Conservation (phyloP, 1,284 basidiomycete genomes). For the Xerocomus minutiporus region DNA sequence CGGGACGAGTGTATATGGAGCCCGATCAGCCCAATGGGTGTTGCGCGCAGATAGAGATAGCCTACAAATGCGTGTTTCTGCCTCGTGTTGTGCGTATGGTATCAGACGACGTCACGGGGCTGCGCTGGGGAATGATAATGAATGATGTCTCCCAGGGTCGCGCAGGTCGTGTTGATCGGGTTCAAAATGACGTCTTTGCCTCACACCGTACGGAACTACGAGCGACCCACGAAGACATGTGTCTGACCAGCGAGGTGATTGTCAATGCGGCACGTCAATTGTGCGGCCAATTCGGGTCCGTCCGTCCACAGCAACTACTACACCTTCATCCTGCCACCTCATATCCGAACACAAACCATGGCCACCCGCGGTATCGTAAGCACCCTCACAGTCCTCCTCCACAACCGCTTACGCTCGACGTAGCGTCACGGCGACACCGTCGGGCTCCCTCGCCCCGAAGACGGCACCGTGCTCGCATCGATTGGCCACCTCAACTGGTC, state of each 20-base stretch:
- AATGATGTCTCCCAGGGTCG: constrained; percentile 4
- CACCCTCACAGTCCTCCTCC: no score
- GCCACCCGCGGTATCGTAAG: no score
- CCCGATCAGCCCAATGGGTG: neutral
- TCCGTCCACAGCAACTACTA: constrained; percentile 3
- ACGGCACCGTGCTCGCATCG: constrained; percentile 16
- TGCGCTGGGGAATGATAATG: constrained; percentile 3
- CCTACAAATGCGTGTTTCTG: constrained; percentile 6
- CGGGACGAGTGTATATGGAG: neutral
- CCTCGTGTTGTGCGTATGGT: constrained; percentile 17
- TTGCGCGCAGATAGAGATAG: constrained; percentile 8
- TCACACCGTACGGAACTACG: no score
- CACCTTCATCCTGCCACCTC: constrained; percentile 3
- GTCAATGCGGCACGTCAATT: neutral
- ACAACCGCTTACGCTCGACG: no score
- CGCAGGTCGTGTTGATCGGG: constrained; percentile 6
- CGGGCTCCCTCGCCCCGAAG: neutral
- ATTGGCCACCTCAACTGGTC: constrained; percentile 15
- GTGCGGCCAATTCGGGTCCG: constrained; percentile 7
- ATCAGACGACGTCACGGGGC: constrained; percentile 9
- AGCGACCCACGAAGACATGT: no score
- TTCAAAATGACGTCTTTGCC: constrained; percentile 7
- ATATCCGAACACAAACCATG: constrained; percentile 9
- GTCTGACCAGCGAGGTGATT: no score
- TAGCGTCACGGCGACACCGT: no score